Percentiles rank a stretch among this genome's conserved stretches.
These are phyloP conservation scores for Calonectria crousiana DNA, from an alignment of 2,329 filamentous ascomycete species.

Conservation along the genomic window DNA sequence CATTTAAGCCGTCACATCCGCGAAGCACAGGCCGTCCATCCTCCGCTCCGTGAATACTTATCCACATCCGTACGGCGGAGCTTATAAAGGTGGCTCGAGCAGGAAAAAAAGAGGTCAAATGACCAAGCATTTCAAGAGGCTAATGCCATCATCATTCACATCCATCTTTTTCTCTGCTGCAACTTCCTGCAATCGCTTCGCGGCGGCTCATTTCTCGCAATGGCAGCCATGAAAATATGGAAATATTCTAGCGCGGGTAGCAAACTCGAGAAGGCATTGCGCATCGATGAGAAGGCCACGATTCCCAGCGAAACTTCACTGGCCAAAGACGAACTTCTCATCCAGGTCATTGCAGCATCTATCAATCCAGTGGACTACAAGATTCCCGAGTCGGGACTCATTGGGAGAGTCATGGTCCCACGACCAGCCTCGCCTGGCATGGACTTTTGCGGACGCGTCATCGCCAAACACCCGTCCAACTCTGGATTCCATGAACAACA, in stretches of 20 bases:
- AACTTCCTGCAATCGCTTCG: neutral
- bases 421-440: constrained; percentile 54
- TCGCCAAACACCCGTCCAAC: constrained; percentile 34
- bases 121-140: neutral
- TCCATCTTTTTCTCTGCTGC: no score
- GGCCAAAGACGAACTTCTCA: constrained; percentile 45
- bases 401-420: constrained; percentile 41
- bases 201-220: neutral
- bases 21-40: neutral
- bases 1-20: neutral
- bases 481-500: constrained; percentile 2
- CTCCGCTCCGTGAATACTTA: neutral
- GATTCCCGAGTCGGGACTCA: constrained; percentile 49
- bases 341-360: constrained; percentile 51
- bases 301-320: constrained; percentile 7
- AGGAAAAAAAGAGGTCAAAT: neutral
- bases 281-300: neutral
- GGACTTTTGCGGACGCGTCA: constrained; percentile 61
- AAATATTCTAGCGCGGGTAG: constrained; percentile 1
- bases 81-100: neutral
- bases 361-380: constrained; percentile 59
- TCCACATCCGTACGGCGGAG: neutral
- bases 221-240: constrained; percentile 8
- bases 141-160: neutral
- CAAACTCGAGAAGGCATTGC: neutral